Base-by-base conservation (phyloP, 345 rosid genomes). In the Populus nigra region DNA sequence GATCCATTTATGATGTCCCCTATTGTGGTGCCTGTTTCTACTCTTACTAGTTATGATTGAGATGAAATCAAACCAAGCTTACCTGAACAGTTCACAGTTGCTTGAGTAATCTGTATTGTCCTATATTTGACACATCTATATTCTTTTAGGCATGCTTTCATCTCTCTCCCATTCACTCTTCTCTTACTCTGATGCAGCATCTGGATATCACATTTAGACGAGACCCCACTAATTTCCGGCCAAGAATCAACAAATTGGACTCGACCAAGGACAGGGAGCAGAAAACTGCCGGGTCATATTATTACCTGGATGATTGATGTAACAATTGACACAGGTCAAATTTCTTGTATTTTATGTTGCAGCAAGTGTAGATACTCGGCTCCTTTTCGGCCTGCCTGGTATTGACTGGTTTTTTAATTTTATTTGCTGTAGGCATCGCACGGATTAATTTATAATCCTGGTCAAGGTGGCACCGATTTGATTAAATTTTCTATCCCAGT, bases 191-290 rank as follows among this genome's bases (percentile, higher is more conserved):
- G 71, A 12, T 82, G 82, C 91, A 96, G 97, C 99, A 96, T 80
- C 84, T 96, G 69, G 91, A 94, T 80, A 94, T 94, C 72, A 96
- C 98, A 18, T 94, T 96, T 75, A 88, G 99, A 81, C 91, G 99
- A 33, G 99, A 96, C 66, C 98, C 98, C 2, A 94, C 97, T 2
- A 96, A 96, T 79, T 94, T 45, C 84, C 89, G 98, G 67, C 99
- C 99, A 63, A 90, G 99, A 76, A 94, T 94, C 84, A 96, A 96
- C 86, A 96, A 96, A 77, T 43, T 92, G 82, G 99, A 92, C 71
- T 92, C 99, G 7, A 92, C 97, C 15, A 96, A 96, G 84, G 99
- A 96, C 84, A 84, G 99, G 83, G 98, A 96, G 75, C 99, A 96
- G 84, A 96, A 96, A 79, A 15, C 90, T 68, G 99, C 99, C 31